phyloP scores from a whole-genome alignment of 2,329 filamentous ascomycete genomes.

The Helotiales sp. region DNA sequence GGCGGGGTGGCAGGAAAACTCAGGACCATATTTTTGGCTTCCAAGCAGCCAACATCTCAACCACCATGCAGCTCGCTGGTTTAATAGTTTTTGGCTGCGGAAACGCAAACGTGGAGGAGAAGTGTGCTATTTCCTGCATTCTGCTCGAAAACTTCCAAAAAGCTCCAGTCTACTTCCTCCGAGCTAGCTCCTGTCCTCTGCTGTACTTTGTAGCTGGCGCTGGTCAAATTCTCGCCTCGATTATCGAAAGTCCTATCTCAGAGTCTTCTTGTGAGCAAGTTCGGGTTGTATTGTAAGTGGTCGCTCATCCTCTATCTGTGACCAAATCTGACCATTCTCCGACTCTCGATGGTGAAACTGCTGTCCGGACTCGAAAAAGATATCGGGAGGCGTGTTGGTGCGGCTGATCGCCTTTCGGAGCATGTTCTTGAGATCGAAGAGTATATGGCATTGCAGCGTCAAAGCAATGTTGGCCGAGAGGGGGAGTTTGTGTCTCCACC shows the following conservation, averaged over 20 bases:
- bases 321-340: not conserved
- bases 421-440: conserved; percentile 52
- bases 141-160: conserved; percentile 50
- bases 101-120: conserved; percentile 47
- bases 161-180: conserved; percentile 51
- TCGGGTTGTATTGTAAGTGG: conserved; percentile 46
- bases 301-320: not conserved
- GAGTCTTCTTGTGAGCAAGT: conserved; percentile 39
- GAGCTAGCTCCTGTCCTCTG: conserved; percentile 54
- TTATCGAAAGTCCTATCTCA: conserved; percentile 44
- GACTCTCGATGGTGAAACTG: conserved; percentile 50
- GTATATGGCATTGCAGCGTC: conserved; percentile 22
- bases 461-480: no score
- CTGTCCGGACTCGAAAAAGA: conserved; percentile 50
- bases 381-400: conserved; percentile 46
- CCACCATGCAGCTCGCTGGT: conserved; percentile 51
- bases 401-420: conserved; percentile 47
- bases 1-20: not conserved
- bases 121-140: conserved; percentile 52
- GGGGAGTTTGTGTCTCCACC: no score
- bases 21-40: conserved; percentile 47
- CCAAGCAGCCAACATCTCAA: conserved; percentile 56
- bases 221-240: conserved; percentile 54
- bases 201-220: conserved; percentile 55
- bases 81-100: conserved; percentile 51